Evolutionary conservation across 352 stramenopile genomes (phyloP), one percentile per base, ranked within the genome.

Genomic region (Phytophthora pini): DNA sequence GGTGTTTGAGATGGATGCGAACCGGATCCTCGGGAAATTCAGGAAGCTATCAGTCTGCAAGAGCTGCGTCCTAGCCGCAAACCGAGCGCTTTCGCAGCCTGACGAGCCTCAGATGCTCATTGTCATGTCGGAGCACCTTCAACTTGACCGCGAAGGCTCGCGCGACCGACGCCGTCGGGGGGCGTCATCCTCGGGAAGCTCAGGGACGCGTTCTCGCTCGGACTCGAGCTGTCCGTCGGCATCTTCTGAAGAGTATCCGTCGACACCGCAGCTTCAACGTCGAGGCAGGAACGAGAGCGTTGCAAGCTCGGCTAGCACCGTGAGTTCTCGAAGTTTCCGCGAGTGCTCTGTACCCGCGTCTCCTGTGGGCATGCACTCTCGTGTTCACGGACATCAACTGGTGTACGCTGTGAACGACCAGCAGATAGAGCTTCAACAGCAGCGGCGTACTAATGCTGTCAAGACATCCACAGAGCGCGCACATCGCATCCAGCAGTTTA

Each of bases 1-100:
- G 7, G 47, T 82, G 13, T 85, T 80, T 10, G 51, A 75, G 32
- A 60, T 61, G 51, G 58, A 75, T 17, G 66, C 60, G 31, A 55
- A 70, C 40, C 45, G 44, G 9, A 57, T 68, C 15, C 10, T 67
- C 5, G 68, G 68, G 4, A 40, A 27, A 22, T 69, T 69, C 20
- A 36, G 54, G 11, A 69, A 69, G 38, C 26, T 69, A 0, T 62
- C 52, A 32, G 62, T 53, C 13, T 75, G 67, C 40, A 75, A 75
- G 43, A 43, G 48, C 44, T 76, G 68, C n/a, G 41, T 70, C 1
- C 22, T 76, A 34, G 48, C 58, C 2, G 58, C 69, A 2, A 70
- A 61, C 45, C 69, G 57, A 41, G 12, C 64, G 17, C 50, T 49
- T 1, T 72, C 64, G 1, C 63, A 67, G 45, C 56, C 36, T 0